Evolutionary conservation across 2,329 filamentous ascomycete species (phyloP).

Genomic region (Cordyceps cateniannulata): DNA sequence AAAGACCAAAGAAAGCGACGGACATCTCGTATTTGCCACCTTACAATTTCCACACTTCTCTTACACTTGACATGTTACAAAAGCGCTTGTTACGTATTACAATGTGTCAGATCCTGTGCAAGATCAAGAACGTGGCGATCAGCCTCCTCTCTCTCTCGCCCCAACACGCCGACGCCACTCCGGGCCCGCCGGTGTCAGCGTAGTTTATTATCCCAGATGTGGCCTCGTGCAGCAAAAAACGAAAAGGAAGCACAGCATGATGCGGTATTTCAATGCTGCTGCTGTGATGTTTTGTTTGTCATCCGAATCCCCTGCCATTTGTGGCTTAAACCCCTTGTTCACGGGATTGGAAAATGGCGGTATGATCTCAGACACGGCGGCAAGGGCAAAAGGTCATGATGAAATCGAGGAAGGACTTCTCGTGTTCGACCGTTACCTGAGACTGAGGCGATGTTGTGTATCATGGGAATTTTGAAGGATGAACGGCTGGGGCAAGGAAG

Average conservation of each 20-base stretch:
- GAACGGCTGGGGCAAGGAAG: not conserved
- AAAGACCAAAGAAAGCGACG: not conserved
- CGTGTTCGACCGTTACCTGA: not conserved
- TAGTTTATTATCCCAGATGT: no score
- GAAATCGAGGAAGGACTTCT: not conserved
- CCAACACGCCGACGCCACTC: not conserved
- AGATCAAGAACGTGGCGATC: not conserved
- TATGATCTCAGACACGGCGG: no score
- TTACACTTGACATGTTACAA: conserved; percentile 4
- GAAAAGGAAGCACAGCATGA: no score
- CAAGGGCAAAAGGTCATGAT: no score
- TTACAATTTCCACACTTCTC: not conserved
- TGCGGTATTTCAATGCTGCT: no score
- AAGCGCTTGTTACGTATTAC: not conserved
- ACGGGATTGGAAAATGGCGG: no score
- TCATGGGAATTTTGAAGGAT: not conserved
- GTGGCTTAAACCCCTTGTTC: no score
- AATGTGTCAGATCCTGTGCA: not conserved
- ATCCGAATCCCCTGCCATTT: no score
- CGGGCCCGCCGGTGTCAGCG: no score
- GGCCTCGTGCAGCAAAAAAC: no score
- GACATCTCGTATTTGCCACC: not conserved
- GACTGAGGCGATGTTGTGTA: not conserved
- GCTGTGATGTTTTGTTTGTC: no score
- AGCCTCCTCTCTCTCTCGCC: not conserved